Evolutionary conservation across 2,329 filamentous ascomycete genomes (phyloP), one percentile per base, ranked within the genome.

Genomic region (Corynespora cassiicola): DNA sequence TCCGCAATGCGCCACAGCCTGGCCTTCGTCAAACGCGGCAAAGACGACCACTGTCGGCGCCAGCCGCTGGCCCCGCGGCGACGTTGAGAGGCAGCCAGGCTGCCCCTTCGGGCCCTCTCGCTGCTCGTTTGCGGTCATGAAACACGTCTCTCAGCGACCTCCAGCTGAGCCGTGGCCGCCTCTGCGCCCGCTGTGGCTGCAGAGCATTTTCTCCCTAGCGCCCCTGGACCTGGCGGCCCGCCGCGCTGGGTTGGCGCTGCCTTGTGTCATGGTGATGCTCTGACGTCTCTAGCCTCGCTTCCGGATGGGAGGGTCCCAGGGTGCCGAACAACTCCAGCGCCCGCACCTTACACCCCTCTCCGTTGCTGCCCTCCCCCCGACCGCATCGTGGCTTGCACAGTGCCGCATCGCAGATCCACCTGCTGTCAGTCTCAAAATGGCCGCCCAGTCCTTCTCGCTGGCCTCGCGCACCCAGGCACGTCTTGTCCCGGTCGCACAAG

Each of bases 391-490:
- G 46, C 47, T 47, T 34, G 39, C 39, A 35, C 37, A 26, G 36
- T 45, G 52, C 58, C 53, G 42, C 52, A 61, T 63, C 57, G 54
- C 39, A 50, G 31, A 54, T 54, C 58, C 27, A 30, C 11, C 32
- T 9, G 31, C 23, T 21, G 26, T 23, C 28, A 31, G 37, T 22
- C 27, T 18, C 35, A 54, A 33, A 9, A 70, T 70, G 67, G 58
- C 64, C 18, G 53, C 56, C 12, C 44, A 56, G 15, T 46, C 60
- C 10, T 68, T 69, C 52, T 71, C 71, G 47, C 68, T 76, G 45
- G 66, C 69, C 33, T 71, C 68, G 36, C 70, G 72, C 45, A 64
- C 71, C 41, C 67, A 69, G 63, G 70, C 59, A 51, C 23, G 58
- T 58, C 38, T 42, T 33, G 20, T 33, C 35, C 31, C 31, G 15